Percentiles rank a stretch among this genome's conserved stretches.
Evolutionary conservation across 106 monocot genomes (phyloP).

Genomic region (Dioscorea dumetorum): DNA sequence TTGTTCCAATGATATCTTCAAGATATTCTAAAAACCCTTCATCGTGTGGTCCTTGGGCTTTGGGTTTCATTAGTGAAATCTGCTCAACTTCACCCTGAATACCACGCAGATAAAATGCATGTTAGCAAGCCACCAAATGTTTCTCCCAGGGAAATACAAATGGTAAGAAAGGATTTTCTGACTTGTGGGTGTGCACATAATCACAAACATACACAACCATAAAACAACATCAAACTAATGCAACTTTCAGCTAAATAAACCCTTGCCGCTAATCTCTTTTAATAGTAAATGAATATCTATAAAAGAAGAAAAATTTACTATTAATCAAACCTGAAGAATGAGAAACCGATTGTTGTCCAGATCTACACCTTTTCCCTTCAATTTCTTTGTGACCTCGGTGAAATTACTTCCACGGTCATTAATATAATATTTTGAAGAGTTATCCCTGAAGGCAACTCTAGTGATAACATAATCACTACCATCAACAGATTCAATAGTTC

Average conservation of each 20-base stretch:
- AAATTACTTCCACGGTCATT: constrained; percentile 89
- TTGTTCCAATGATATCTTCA: constrained; percentile 96
- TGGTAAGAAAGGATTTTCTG: background rate
- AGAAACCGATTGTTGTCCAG: constrained; percentile 96
- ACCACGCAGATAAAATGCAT: background rate
- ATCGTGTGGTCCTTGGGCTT: constrained; percentile 90
- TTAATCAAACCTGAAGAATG: constrained; percentile 68
- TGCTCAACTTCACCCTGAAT: constrained; percentile 97
- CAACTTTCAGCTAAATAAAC: too few relatives aligned
- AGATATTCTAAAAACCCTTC: constrained; percentile 97
- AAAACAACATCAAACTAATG: too few relatives aligned
- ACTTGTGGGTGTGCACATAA: too few relatives aligned
- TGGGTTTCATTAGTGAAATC: constrained; percentile 98
- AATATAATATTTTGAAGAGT: constrained; percentile 95
- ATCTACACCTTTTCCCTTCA: constrained; percentile 96
- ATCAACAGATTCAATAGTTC: constrained; percentile 54
- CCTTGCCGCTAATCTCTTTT: too few relatives aligned
- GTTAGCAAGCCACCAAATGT: background rate
- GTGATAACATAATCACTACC: constrained; percentile 82
- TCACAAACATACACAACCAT: too few relatives aligned
- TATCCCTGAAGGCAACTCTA: constrained; percentile 89
- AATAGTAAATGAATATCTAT: too few relatives aligned
- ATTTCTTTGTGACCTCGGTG: constrained; percentile 92
- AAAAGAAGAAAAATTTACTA: too few relatives aligned
- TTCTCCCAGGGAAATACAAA: background rate